Conservation (phyloP, 768 basidiomycete species). For the Lanmaoa pseudosensibilis region DNA sequence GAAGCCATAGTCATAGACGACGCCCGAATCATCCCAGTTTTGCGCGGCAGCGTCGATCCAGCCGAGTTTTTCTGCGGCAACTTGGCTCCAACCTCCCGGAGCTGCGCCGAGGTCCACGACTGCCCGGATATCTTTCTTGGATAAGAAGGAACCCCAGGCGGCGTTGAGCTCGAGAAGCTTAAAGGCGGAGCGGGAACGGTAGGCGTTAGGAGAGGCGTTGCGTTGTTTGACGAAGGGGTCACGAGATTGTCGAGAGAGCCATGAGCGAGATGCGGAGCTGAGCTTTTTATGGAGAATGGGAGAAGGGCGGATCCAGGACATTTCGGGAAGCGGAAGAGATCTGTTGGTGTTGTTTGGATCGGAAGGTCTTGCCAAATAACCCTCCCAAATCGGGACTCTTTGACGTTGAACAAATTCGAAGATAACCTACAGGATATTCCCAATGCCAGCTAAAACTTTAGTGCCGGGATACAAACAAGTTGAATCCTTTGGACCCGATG, state of each 20-base stretch:
- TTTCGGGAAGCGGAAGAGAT: slow-evolving; percentile 5
- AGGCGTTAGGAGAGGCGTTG: slow-evolving; percentile 43
- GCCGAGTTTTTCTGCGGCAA: slow-evolving; percentile 63
- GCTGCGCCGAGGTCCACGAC: slow-evolving; percentile 91
- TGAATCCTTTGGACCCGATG: slow-evolving; percentile 63
- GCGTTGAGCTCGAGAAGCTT: slow-evolving; percentile 83
- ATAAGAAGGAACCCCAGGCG: slow-evolving; percentile 52
- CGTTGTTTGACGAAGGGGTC: slow-evolving; percentile 74
- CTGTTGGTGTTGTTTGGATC: slow-evolving; percentile 28
- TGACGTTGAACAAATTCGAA: neutral
- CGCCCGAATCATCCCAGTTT: neutral
- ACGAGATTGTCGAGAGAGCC: slow-evolving; percentile 67
- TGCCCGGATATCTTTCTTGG: slow-evolving; percentile 49
- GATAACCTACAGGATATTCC: neutral
- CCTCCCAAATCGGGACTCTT: neutral
- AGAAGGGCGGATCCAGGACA: slow-evolving; percentile 41
- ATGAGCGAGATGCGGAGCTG: slow-evolving; percentile 49
- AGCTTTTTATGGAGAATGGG: slow-evolving; percentile 30
- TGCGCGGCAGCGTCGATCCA: slow-evolving; percentile 33
- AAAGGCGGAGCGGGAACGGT: slow-evolving; percentile 87
- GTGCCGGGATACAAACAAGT: slow-evolving; percentile 68
- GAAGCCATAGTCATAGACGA: neutral
- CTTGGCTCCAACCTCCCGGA: slow-evolving; percentile 95
- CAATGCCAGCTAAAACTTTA: slow-evolving; percentile 32
- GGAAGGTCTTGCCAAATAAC: slow-evolving; percentile 24